Percentiles rank a stretch among this genome's conserved stretches.
Evolutionary conservation across 495 filamentous ascomycete genomes (phyloP).

Genomic region (Tirmania nivea): DNA sequence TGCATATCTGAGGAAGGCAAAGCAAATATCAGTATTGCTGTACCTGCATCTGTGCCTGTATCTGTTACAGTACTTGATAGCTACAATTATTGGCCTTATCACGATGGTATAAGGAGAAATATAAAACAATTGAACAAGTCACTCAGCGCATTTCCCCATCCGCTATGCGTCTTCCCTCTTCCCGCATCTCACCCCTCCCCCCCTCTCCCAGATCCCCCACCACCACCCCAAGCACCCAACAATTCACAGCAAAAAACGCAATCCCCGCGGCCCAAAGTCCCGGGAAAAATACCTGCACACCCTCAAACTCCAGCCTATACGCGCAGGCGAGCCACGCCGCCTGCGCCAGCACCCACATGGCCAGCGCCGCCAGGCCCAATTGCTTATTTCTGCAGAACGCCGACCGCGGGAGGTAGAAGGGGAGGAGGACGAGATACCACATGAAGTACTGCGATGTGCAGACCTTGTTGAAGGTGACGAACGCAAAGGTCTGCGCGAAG

Average conservation of each 20-base stretch:
- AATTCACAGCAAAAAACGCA: constrained; percentile 64
- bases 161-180: no score
- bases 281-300: constrained; percentile 63
- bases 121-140: no score
- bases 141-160: no score
- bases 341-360: constrained; percentile 51
- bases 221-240: constrained; percentile 66
- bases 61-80: no score
- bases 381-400: constrained; percentile 37
- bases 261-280: constrained; percentile 56
- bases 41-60: no score
- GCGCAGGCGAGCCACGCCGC: constrained; percentile 75
- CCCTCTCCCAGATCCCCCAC: constrained; percentile 38
- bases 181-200: background rate
- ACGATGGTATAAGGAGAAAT: no score
- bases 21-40: no score
- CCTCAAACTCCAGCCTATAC: constrained; percentile 72
- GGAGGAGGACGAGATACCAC: constrained; percentile 87
- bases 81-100: no score
- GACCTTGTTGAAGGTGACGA: constrained; percentile 95
- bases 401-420: constrained; percentile 68
- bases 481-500: constrained; percentile 96
- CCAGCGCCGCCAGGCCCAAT: constrained; percentile 39
- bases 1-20: no score
- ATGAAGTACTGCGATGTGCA: constrained; percentile 98